phyloP scores from a whole-genome alignment of 2,329 filamentous ascomycete genomes.

The Xylaria sp. region DNA sequence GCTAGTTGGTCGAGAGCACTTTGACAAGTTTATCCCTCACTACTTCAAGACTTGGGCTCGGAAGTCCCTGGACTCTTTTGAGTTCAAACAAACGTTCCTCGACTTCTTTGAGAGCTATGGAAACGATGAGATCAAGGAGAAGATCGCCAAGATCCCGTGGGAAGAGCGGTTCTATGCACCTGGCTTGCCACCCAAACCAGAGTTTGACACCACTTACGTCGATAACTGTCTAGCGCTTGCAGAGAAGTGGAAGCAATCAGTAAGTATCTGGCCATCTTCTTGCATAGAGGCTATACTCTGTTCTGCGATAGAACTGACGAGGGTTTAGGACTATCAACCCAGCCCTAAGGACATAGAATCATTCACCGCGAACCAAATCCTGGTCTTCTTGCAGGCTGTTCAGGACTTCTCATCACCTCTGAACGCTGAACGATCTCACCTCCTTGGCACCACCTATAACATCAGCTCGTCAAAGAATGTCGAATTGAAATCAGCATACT shows the following conservation, averaged over 20 bases:
- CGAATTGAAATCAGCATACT: slow-evolving; percentile 85
- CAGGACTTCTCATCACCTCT: slow-evolving; percentile 75
- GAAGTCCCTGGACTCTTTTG: slow-evolving; percentile 90
- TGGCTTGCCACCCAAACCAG: slow-evolving; percentile 88
- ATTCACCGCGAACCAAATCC: slow-evolving; percentile 87
- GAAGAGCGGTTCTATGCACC: slow-evolving; percentile 88
- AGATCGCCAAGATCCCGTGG: slow-evolving; percentile 84
- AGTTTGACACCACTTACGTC: slow-evolving; percentile 88
- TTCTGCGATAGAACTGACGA: slow-evolving; percentile 33
- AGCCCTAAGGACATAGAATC: slow-evolving; percentile 73
- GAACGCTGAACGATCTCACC: slow-evolving; percentile 70
- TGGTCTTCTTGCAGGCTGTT: slow-evolving; percentile 88
- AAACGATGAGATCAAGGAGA: slow-evolving; percentile 71
- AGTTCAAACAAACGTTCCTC: slow-evolving; percentile 90
- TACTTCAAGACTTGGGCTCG: slow-evolving; percentile 89
- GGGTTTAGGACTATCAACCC: slow-evolving; percentile 68
- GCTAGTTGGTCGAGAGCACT: slow-evolving; percentile 84
- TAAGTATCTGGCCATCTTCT: slow-evolving; percentile 52
- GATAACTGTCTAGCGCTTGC: slow-evolving; percentile 87
- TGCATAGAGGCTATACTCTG: slow-evolving; percentile 39
- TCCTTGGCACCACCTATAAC: slow-evolving; percentile 80
- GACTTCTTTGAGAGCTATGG: slow-evolving; percentile 79
- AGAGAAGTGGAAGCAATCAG: slow-evolving; percentile 78
- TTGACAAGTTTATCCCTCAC: slow-evolving; percentile 94
- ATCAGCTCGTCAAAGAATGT: slow-evolving; percentile 82